Percentiles rank a stretch among this genome's conserved stretches.
phyloP scores from a whole-genome alignment of 2,329 filamentous ascomycete genomes.

The Graphium sp. region DNA sequence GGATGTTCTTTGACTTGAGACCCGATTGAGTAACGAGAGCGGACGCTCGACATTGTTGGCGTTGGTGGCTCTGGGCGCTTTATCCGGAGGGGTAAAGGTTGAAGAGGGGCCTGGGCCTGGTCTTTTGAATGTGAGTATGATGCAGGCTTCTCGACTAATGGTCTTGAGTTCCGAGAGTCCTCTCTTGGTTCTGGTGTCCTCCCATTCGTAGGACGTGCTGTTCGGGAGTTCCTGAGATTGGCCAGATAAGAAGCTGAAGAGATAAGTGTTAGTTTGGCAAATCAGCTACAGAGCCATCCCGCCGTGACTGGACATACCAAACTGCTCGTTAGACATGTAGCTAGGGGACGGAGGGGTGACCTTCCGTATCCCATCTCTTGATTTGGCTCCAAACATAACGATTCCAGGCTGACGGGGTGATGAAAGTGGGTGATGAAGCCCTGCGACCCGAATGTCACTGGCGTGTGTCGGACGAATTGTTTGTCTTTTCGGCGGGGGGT shows the following conservation, averaged over 20 bases:
- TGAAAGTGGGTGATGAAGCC: too few relatives aligned
- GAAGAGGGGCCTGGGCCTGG: too few relatives aligned
- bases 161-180: too few relatives aligned
- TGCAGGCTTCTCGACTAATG: too few relatives aligned
- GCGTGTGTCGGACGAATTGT: too few relatives aligned
- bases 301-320: conserved; percentile 26
- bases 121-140: too few relatives aligned
- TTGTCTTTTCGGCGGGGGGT: too few relatives aligned
- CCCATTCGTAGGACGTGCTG: too few relatives aligned
- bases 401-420: too few relatives aligned
- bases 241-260: conserved; percentile 7
- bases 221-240: conserved; percentile 2
- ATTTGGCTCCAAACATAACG: background rate
- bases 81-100: background rate
- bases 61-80: conserved; percentile 6
- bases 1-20: too few relatives aligned
- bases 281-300: conserved; percentile 1
- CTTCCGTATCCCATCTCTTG: conserved; percentile 20
- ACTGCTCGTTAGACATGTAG: conserved; percentile 52
- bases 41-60: conserved; percentile 18
- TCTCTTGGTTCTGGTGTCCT: too few relatives aligned
- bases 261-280: background rate
- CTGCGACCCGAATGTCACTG: too few relatives aligned
- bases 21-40: conserved; percentile 31
- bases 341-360: conserved; percentile 42